Evolutionary conservation across 768 basidiomycete genomes (phyloP).

Genomic region (Suillus placidus): DNA sequence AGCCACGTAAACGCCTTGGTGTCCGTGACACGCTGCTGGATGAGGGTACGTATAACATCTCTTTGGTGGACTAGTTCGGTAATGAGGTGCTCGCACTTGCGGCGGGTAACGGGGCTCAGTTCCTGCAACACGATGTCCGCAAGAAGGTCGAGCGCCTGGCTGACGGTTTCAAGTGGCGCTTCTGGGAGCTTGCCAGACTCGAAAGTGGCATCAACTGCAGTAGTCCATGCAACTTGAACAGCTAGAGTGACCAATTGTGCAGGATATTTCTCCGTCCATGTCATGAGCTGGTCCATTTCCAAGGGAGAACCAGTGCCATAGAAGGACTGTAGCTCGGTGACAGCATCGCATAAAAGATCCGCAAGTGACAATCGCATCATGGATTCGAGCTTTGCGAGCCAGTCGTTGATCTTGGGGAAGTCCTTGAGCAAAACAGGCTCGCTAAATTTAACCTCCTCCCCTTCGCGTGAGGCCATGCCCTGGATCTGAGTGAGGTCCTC

Average conservation of each 20-base stretch:
- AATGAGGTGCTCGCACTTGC: constrained; percentile 98
- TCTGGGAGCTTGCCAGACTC: constrained; percentile 59
- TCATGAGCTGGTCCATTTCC: constrained; percentile 69
- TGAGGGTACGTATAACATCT: constrained; percentile 85
- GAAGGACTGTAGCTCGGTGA: constrained; percentile 77
- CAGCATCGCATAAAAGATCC: constrained; percentile 75
- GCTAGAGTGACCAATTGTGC: constrained; percentile 97
- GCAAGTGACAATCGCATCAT: constrained; percentile 94
- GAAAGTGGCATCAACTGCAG: constrained; percentile 73
- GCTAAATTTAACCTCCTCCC: constrained; percentile 88
- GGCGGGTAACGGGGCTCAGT: constrained; percentile 85
- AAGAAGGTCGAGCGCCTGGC: constrained; percentile 88
- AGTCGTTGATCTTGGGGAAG: constrained; percentile 98
- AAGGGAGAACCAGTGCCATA: constrained; percentile 69
- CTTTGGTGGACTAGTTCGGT: constrained; percentile 98
- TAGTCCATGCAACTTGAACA: constrained; percentile 93
- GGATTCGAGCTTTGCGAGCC: constrained; percentile 89
- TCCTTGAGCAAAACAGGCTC: constrained; percentile 87
- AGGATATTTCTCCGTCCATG: constrained; percentile 93
- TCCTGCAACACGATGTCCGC: constrained; percentile 95
- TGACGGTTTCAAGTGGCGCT: constrained; percentile 70
- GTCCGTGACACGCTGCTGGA: constrained; percentile 64
- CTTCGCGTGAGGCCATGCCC: constrained; percentile 94
- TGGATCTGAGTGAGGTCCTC: constrained; percentile 87
- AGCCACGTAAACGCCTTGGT: constrained; percentile 87